Evolutionary conservation across 1,139 yeast species (phyloP).

Genomic region (Hyphopichia buzzinii): DNA sequence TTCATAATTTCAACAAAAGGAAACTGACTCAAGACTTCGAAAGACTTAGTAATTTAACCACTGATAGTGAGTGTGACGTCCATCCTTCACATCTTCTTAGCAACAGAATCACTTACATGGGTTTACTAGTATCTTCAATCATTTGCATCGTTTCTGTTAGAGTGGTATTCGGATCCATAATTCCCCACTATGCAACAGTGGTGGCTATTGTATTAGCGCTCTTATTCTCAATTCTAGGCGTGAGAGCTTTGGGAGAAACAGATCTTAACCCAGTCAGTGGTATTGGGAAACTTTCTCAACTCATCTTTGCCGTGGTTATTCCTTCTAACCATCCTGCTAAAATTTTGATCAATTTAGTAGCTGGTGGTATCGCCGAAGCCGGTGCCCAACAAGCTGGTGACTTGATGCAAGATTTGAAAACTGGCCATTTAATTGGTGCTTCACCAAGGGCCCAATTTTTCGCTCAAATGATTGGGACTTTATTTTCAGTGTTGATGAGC

Average conservation of each 20-base stretch:
- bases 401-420: constrained; percentile 92
- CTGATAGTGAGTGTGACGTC: constrained; percentile 10
- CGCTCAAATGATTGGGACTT: constrained; percentile 86
- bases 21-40: constrained; percentile 3
- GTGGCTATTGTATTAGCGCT: constrained; percentile 74
- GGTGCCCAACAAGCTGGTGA: constrained; percentile 99
- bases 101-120: constrained; percentile 49
- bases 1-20: constrained; percentile 3
- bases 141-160: constrained; percentile 66
- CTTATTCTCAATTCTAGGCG: constrained; percentile 79
- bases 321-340: constrained; percentile 77
- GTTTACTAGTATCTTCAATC: constrained; percentile 62
- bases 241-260: constrained; percentile 93
- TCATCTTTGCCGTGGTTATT: constrained; percentile 78
- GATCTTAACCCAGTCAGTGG: constrained; percentile 97
- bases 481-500: constrained; percentile 77
- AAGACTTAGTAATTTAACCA: not conserved
- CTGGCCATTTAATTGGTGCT: constrained; percentile 90
- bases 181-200: constrained; percentile 69
- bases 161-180: constrained; percentile 62
- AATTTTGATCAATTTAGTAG: constrained; percentile 79
- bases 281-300: constrained; percentile 89
- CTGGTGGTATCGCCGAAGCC: constrained; percentile 97
- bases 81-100: constrained; percentile 49
- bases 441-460: constrained; percentile 88